Conservation (phyloP, 306 rosid species). For the Rosa rugosa region DNA sequence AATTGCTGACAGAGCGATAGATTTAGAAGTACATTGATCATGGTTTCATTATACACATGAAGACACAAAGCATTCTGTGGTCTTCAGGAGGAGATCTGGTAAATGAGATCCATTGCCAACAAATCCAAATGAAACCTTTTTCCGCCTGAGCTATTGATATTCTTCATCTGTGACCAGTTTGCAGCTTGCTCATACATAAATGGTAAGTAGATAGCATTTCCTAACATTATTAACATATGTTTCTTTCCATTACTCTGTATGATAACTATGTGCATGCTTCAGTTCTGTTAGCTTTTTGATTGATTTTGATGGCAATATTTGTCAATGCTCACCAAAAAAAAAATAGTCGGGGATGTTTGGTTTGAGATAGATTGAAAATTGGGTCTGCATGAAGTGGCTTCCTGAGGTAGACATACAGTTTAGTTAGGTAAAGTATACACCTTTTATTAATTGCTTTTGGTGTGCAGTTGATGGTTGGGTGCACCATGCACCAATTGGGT, state of each 20-base stretch:
- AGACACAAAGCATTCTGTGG: neutral
- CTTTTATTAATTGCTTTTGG: neutral
- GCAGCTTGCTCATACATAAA: conserved; percentile 9
- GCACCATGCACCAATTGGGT: neutral
- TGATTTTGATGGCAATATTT: neutral
- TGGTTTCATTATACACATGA: conserved; percentile 9
- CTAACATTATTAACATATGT: neutral
- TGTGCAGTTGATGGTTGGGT: neutral
- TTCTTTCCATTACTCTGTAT: neutral
- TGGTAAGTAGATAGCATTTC: conserved; percentile 1
- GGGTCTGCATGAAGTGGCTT: neutral
- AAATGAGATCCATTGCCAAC: neutral
- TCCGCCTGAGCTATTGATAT: neutral
- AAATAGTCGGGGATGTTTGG: neutral
- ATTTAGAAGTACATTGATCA: conserved; percentile 13
- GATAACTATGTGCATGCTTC: neutral
- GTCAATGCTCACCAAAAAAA: conserved; percentile 4
- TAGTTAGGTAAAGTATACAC: neutral
- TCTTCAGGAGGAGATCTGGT: neutral
- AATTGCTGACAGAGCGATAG: conserved; percentile 25
- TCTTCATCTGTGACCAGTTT: neutral
- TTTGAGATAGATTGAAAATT: neutral
- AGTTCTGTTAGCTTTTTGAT: neutral
- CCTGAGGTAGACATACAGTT: neutral
- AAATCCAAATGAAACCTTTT: neutral